Conservation (phyloP, 306 rosid genomes). For the Pyrus bretschneideri region DNA sequence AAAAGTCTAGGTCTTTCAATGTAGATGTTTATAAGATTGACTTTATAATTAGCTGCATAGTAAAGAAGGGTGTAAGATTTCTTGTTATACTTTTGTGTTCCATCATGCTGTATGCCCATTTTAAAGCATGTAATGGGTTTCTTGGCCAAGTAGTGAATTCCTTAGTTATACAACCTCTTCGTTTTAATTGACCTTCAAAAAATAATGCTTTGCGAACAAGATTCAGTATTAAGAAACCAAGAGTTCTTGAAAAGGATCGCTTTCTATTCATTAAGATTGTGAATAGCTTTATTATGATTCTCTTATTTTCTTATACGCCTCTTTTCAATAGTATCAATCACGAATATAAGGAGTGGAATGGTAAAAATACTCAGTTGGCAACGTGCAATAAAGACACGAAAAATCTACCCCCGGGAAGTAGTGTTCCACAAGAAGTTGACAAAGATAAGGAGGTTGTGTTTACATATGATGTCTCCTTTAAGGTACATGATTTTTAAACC, state of each 20-base stretch:
- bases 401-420: conserved; percentile 72
- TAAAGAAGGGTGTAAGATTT: neutral
- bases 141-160: neutral
- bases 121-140: neutral
- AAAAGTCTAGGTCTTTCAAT: neutral
- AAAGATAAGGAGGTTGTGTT: conserved; percentile 66
- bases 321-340: conserved; percentile 68
- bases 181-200: neutral
- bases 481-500: conserved; percentile 39
- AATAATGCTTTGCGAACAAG: neutral
- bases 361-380: conserved; percentile 64
- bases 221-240: neutral
- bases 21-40: neutral
- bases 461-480: conserved; percentile 93
- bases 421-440: conserved; percentile 92
- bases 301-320: neutral
- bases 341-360: conserved; percentile 77
- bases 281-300: neutral
- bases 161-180: neutral
- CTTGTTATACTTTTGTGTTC: neutral
- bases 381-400: conserved; percentile 95
- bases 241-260: neutral
- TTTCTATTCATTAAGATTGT: conserved; percentile 5
- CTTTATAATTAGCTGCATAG: neutral
- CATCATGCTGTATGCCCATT: neutral